Conservation (phyloP, 257 asterid genomes). For the Verbascum thapsus region DNA sequence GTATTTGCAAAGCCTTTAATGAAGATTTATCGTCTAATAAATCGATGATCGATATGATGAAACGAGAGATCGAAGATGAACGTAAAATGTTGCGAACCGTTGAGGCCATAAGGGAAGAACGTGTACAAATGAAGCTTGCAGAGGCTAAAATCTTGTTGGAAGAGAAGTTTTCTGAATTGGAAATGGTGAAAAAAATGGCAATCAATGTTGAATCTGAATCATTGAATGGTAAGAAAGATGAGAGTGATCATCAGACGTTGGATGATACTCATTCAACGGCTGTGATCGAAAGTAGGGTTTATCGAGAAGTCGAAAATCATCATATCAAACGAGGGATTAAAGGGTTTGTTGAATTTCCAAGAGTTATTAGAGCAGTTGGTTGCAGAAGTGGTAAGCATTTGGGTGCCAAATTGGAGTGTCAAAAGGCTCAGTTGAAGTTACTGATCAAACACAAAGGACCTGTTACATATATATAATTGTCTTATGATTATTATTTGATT, state of each 20-base stretch:
- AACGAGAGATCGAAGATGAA: constrained; percentile 68
- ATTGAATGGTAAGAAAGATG: constrained; percentile 18
- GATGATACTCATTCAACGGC: constrained; percentile 22
- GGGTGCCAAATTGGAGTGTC: constrained; percentile 73
- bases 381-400: constrained; percentile 59
- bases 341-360: constrained; percentile 92
- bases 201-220: not conserved
- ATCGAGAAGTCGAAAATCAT: constrained; percentile 64
- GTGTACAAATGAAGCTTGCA: constrained; percentile 80
- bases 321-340: constrained; percentile 82
- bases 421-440: constrained; percentile 76
- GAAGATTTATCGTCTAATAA: constrained; percentile 43
- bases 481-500: constrained; percentile 28
- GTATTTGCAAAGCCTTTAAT: constrained; percentile 55
- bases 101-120: constrained; percentile 79
- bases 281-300: constrained; percentile 33
- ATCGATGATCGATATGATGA: constrained; percentile 44
- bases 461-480: constrained; percentile 41
- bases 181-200: constrained; percentile 29
- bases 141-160: constrained; percentile 69
- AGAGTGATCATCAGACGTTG: not conserved
- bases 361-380: constrained; percentile 68
- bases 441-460: constrained; percentile 59
- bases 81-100: constrained; percentile 79
- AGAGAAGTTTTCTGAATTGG: constrained; percentile 54